Base-by-base conservation (phyloP, 1,284 basidiomycete genomes). In the Ustilago trichophora region DNA sequence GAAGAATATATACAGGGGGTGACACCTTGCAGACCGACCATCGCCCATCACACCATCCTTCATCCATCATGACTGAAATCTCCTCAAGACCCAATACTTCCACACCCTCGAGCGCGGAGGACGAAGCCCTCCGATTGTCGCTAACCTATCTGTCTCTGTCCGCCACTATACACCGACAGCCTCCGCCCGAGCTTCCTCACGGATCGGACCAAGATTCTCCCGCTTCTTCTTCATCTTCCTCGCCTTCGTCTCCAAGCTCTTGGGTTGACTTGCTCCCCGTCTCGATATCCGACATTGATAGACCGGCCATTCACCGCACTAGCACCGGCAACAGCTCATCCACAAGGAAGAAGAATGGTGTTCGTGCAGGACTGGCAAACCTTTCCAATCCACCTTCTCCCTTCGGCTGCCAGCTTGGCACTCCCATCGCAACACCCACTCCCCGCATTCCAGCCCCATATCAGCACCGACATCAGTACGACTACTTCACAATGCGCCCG, bases 401-500 rank as follows among this genome's bases (percentile, higher is more conserved):
- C 0, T 62, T 62, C 21, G 58, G 58, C 7, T 31, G 33, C 0
- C 58, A 62, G 5, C 58, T 62, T 6, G 41, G 36, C 8, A 18
- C 43, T 7, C 21, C 32, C 2, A n/a, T 19, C 12, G 3, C 38
- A n/a, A 19, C 40, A 15, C 2, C 22, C 2, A 12, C 41, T 50
- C 6, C 52, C 58, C 3, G 46, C 51, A 7, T n/a, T n/a, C 27
- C 27, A 29, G 27, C 27, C 27, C 46, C 58, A 0, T 50, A 54
- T 26, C 11, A 29, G 21, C 58, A 54, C 32, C 21, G 15, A 1
- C 40, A 34, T 7, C 32, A n/a, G 8, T 16, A 49, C 18, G 24
- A 37, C 10, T 44, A 38, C 27, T 54, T 54, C 42, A 38, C 33
- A 9, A 33, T 47, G 0, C 38, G 18, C 12, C 59, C 59, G 2